Percentiles rank a stretch among this genome's conserved stretches.
phyloP scores from a whole-genome alignment of 2,329 filamentous ascomycete species.

The Tetracladium maxilliforme region DNA sequence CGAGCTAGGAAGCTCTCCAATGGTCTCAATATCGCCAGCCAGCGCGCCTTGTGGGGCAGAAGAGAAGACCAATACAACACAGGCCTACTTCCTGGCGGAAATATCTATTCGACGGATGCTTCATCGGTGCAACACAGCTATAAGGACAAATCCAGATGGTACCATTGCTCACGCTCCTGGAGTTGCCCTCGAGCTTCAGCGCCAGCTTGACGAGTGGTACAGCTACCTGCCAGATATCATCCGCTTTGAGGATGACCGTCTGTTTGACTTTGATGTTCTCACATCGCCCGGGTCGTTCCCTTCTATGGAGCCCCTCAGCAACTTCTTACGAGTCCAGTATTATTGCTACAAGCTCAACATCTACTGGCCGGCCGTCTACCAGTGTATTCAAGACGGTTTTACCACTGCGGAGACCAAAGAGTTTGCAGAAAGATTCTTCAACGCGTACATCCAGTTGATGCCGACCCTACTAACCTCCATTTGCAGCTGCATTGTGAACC shows the following conservation, averaged over 20 bases:
- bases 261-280: too few species aligned
- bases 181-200: slow-evolving; percentile 15
- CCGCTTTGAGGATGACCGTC: slow-evolving; percentile 10
- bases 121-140: slow-evolving; percentile 13
- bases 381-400: slow-evolving; percentile 7
- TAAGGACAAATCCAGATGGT: slow-evolving; percentile 7
- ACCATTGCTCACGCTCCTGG: slow-evolving; percentile 11
- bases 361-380: slow-evolving; percentile 15
- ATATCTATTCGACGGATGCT: slow-evolving; percentile 18
- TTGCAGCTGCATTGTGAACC: slow-evolving; percentile 5
- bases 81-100: slow-evolving; percentile 15
- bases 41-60: slow-evolving; percentile 2
- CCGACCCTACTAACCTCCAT: slow-evolving; percentile 5
- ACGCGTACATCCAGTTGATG: slow-evolving; percentile 7
- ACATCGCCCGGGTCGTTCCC: too few species aligned
- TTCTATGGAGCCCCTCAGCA: slow-evolving; percentile 1
- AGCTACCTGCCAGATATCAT: slow-evolving; percentile 13
- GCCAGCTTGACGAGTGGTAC: slow-evolving; percentile 19
- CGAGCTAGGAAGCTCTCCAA: slow-evolving; percentile 2
- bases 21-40: slow-evolving; percentile 1
- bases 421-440: slow-evolving; percentile 7
- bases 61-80: slow-evolving; percentile 4
- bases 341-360: slow-evolving; percentile 13
- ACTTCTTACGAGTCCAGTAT: slow-evolving; percentile 12
- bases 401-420: slow-evolving; percentile 3